Base-by-base conservation (phyloP, 371 early-diverging fungal species). In the Mortierella sp. region DNA sequence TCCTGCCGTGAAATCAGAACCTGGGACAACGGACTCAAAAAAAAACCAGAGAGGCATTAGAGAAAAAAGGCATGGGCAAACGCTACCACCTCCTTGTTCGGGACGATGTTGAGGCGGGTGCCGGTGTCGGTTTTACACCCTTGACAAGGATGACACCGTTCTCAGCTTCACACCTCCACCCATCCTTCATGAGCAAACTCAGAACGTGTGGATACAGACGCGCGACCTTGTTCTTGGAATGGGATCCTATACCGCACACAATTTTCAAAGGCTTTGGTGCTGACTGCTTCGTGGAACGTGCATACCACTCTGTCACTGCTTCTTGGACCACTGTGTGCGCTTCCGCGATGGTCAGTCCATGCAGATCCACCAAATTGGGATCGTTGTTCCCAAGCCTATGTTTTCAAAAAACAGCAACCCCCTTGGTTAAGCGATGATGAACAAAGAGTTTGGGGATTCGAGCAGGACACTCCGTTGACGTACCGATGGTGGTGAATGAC, bases 231-330 rank as follows among this genome's bases (percentile, higher is more conserved):
- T 85, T 79, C 30, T 80, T 71, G 16, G 91, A 91, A 56, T 89
- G 91, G 3, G 80, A 85, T 13, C 91, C 91, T 3, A 83, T 69
- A 31, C 91, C 91, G 6, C 90, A 89, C 27, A 91, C 72, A n/a
- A 90, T 85, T 48, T 80, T 84, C 58, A 91, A 54, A 10, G 90
- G 88, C 26, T 81, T 71, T 34, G 83, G 66, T 26, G 69, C 42
- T 1, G 72, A 71, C 61, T 83, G 85, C 80, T 81, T 85, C 31
- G 84, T 84, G 45, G 83, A 79, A 65, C 86, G 78, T 13, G 83
- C 80, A 71, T 84, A 86, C 90, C 91, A 91, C 42, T 87, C 81
- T 6, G 81, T 85, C 9, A 88, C 83, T 10, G 86, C 87, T 70
- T 90, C 90, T 66, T 72, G 67, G 0, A 87, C 80, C 21, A 92